These are phyloP conservation scores for Termitomyces eurrhizus DNA, from an alignment of 768 basidiomycete genomes.

Conservation along the genomic window DNA sequence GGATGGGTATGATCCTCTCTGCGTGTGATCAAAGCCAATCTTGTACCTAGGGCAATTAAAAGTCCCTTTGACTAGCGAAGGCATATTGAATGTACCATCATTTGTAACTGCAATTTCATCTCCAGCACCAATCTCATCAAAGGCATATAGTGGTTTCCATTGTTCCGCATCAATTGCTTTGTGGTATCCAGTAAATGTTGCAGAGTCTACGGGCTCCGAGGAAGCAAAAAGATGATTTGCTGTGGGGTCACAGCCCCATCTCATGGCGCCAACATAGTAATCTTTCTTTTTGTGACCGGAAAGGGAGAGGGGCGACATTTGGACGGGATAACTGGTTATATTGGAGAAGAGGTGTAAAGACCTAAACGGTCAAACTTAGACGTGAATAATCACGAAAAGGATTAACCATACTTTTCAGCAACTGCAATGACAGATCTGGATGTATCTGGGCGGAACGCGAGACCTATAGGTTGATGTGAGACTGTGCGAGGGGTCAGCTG, in stretches of 20 bases:
- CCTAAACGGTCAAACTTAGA: conserved; percentile 2
- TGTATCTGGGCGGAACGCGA: conserved; percentile 40
- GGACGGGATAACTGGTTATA: not conserved
- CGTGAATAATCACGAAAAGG: not conserved
- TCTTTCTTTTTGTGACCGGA: conserved; percentile 15
- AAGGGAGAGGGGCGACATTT: conserved; percentile 12
- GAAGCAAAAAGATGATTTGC: conserved; percentile 47
- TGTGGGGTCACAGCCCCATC: conserved; percentile 47
- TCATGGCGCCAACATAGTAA: conserved; percentile 39
- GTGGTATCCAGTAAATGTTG: conserved; percentile 39
- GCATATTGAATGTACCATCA: conserved; percentile 31
- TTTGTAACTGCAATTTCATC: conserved; percentile 46
- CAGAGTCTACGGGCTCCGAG: conserved; percentile 39
- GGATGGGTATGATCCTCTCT: conserved; percentile 25
- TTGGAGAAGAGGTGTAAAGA: conserved; percentile 20
- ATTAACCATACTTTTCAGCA: conserved; percentile 30
- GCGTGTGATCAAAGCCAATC: conserved; percentile 31
- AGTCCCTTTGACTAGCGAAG: not conserved
- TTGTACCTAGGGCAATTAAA: conserved; percentile 21
- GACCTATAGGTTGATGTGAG: conserved; percentile 34
- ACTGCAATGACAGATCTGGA: conserved; percentile 36
- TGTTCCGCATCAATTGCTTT: conserved; percentile 42
- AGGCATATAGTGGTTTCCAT: conserved; percentile 21
- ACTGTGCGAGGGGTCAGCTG: conserved; percentile 1
- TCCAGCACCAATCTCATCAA: conserved; percentile 49